Conservation (phyloP, 1,284 basidiomycete genomes). For the Ceratobasidium sp. region DNA sequence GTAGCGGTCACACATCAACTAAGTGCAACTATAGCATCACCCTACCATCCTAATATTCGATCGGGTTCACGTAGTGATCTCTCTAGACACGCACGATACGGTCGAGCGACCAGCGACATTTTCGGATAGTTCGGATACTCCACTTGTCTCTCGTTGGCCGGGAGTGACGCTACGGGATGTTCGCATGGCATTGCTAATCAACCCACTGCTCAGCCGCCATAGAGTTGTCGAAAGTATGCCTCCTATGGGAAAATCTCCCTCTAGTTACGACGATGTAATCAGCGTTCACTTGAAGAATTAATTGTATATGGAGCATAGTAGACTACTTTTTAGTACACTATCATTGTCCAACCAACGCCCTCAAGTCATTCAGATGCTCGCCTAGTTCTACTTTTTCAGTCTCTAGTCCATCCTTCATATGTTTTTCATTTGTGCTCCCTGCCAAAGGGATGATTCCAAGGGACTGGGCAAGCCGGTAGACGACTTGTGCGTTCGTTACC, state of each 20-base stretch:
- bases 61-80: conserved; percentile 52
- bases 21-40: conserved; percentile 40
- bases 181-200: conserved; percentile 55
- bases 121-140: conserved; percentile 38
- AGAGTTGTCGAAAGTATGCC: conserved; percentile 35
- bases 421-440: conserved; percentile 64
- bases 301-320: too few species aligned
- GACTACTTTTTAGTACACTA: too few species aligned
- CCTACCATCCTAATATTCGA: conserved; percentile 47
- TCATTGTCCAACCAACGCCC: conserved; percentile 19
- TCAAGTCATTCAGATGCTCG: conserved; percentile 42
- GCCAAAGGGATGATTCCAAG: conserved; percentile 66
- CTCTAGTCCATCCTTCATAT: conserved; percentile 69
- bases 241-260: conserved; percentile 36
- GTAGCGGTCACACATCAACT: conserved; percentile 12
- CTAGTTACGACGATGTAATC: conserved; percentile 18
- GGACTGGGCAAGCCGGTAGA: conserved; percentile 70
- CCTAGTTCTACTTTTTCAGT: conserved; percentile 54
- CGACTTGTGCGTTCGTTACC: conserved; percentile 66
- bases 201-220: conserved; percentile 40
- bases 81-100: conserved; percentile 37
- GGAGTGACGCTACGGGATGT: conserved; percentile 62
- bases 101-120: conserved; percentile 23
- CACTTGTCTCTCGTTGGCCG: conserved; percentile 42
- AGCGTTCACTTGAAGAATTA: background rate